Percentiles rank a stretch among this genome's conserved stretches.
These are phyloP conservation scores for Toxoplasma gondii DNA, from an alignment of 169 alveolate species.

Conservation along the genomic window DNA sequence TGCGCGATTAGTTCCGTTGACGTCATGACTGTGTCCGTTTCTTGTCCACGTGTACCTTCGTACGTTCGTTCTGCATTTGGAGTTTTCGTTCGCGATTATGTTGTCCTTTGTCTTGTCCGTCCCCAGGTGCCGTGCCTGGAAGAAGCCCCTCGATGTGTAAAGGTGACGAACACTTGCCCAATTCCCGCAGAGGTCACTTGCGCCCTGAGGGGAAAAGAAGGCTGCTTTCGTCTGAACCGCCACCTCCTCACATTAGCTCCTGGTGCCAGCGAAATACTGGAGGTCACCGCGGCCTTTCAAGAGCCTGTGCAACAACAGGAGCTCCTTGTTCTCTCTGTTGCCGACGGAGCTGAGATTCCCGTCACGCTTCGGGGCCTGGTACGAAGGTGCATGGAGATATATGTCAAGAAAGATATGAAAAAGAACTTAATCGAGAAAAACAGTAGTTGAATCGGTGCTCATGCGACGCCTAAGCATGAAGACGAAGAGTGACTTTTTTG, in stretches of 20 bases:
- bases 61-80: neutral
- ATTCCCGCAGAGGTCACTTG: conserved; percentile 93
- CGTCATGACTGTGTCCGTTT: too few species aligned
- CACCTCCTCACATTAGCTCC: conserved; percentile 88
- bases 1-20: too few species aligned
- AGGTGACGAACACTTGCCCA: conserved; percentile 88
- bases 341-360: conserved; percentile 79
- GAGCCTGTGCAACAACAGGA: conserved; percentile 90
- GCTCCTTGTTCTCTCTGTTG: conserved; percentile 86
- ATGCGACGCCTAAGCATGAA: too few species aligned
- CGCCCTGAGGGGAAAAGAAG: conserved; percentile 86
- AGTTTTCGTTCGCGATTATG: too few species aligned
- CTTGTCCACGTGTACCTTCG: neutral
- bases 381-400: conserved; percentile 79
- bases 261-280: conserved; percentile 84
- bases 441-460: too few species aligned
- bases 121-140: conserved; percentile 74
- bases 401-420: too few species aligned
- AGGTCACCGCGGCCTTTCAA: conserved; percentile 89
- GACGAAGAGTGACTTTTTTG: too few species aligned
- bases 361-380: conserved; percentile 34
- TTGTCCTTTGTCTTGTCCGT: conserved; percentile 83
- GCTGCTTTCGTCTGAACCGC: conserved; percentile 86
- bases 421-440: too few species aligned
- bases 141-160: conserved; percentile 82